Base-by-base conservation (phyloP, 2,329 filamentous ascomycete species). In the Sporothrix schenckii region DNA sequence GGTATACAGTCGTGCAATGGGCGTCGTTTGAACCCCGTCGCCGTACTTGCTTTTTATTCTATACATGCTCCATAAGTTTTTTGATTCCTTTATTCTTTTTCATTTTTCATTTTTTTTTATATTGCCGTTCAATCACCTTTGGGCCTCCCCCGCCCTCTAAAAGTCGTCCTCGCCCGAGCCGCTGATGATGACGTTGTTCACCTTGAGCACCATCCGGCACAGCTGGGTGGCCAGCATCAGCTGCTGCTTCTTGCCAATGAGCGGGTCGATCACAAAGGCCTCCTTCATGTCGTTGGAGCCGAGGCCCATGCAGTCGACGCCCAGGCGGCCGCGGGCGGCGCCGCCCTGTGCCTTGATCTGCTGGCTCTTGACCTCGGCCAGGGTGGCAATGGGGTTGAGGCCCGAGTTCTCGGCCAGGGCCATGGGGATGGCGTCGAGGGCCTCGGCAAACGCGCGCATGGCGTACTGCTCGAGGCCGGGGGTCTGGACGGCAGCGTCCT, bases 221-320 rank as follows among this genome's bases (percentile, higher is more conserved):
- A 99, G 85, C 84, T 99, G 95, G 68, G 96, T 99, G 44, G 95
- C 95, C 74, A 99, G 87, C 83, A 97, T 89, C 72, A 99, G 87
- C 83, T 99, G 95, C 84, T 97, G 94, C 82, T 92, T 92, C 88
- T 99, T 99, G 76, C 95, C 95, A 79, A 99, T 99, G 78, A 99
- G 84, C 68, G 95, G 96, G 79, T 99, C 95, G 79, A 99, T 98
- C 75, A 97, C 95, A 81, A 99, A 99, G 75, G 95, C 92, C 76
- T 97, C 90, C 84, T 91, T 94, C 95, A 99, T 99, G 82, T 98
- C 90, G 82, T 97, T 98, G 84, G 87, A 93, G 75, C 95, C 95
- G 49, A 89, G 91, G 80, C 92, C 89, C 95, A 99, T 98, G 86
- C 96, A 99, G 84, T 99, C 95, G 60, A 99, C 94, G 75, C 95